Percentiles rank a stretch among this genome's conserved stretches.
Evolutionary conservation across 257 asterid genomes (phyloP).

Genomic region (Jacaranda copaia): DNA sequence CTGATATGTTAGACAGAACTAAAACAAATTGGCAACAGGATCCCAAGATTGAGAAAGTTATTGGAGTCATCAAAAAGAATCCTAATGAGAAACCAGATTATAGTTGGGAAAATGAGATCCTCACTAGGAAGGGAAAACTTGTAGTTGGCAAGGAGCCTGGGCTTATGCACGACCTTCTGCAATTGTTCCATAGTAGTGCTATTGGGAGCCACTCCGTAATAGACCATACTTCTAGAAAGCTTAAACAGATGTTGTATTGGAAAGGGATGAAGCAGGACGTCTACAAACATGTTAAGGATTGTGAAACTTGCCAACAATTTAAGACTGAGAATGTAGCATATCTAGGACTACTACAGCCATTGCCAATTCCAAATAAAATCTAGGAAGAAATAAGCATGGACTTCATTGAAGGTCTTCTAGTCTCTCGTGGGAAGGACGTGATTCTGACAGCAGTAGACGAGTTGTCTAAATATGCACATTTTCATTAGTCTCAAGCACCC

Average conservation of each 20-base stretch:
- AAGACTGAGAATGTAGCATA: background rate
- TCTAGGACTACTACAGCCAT: background rate
- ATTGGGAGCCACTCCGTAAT: background rate
- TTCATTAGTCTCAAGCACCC: slow-evolving; percentile 11
- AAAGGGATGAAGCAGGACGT: slow-evolving; percentile 11
- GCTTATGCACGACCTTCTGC: background rate
- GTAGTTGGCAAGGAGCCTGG: background rate
- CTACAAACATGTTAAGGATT: background rate
- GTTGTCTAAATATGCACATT: slow-evolving; percentile 11
- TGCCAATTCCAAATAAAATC: background rate
- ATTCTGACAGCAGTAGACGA: slow-evolving; percentile 3
- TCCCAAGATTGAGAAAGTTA: background rate
- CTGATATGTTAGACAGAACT: background rate
- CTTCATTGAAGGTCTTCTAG: slow-evolving; percentile 3
- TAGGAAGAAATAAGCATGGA: slow-evolving; percentile 11
- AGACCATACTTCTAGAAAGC: background rate
- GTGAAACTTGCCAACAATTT: background rate
- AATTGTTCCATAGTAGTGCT: background rate
- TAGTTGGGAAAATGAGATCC: background rate
- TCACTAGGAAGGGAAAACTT: background rate
- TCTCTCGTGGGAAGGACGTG: background rate
- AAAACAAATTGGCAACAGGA: too few species aligned
- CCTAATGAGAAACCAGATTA: background rate
- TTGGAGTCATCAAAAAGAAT: background rate
- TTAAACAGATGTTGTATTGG: background rate